Evolutionary conservation across 2,329 filamentous ascomycete species (phyloP).

Genomic region (Zasmidium citrigriseum): DNA sequence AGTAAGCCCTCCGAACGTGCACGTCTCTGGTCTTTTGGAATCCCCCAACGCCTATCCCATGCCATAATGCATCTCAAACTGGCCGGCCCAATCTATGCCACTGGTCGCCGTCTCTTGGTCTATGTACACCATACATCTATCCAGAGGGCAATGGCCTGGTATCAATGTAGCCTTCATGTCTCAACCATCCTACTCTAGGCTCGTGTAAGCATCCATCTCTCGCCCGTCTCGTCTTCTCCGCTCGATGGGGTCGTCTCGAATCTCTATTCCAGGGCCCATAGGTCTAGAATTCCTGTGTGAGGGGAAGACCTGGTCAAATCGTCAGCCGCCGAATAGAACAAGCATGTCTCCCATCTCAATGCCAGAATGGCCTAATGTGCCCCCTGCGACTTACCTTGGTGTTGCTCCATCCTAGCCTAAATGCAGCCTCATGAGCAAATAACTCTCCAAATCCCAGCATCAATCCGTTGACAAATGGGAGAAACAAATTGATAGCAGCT

Average conservation of each 20-base stretch:
- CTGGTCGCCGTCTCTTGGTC: not conserved
- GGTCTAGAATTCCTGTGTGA: slow-evolving; percentile 62
- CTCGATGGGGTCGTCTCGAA: slow-evolving; percentile 66
- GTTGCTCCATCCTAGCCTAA: slow-evolving; percentile 86
- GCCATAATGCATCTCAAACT: slow-evolving; percentile 3
- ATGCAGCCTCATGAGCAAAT: slow-evolving; percentile 94
- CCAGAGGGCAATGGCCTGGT: not conserved
- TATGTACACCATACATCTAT: slow-evolving; percentile 11
- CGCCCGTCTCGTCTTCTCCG: slow-evolving; percentile 53
- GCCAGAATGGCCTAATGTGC: not conserved
- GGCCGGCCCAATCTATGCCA: not conserved
- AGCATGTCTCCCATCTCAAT: not conserved
- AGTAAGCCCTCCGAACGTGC: not conserved
- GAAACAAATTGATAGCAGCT: slow-evolving; percentile 89
- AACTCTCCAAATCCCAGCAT: slow-evolving; percentile 98
- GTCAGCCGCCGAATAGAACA: slow-evolving; percentile 6
- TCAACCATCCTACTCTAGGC: slow-evolving; percentile 64
- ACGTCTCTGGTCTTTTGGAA: not conserved
- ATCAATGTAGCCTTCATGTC: not conserved
- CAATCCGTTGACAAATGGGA: slow-evolving; percentile 95
- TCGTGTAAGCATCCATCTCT: slow-evolving; percentile 66
- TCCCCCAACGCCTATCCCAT: slow-evolving; percentile 1
- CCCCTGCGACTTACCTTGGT: slow-evolving; percentile 70
- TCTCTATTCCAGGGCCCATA: slow-evolving; percentile 80
- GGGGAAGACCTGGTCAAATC: slow-evolving; percentile 55